Base-by-base conservation (phyloP, 2,329 filamentous ascomycete species). In the Aspergillus aculeatinus region DNA sequence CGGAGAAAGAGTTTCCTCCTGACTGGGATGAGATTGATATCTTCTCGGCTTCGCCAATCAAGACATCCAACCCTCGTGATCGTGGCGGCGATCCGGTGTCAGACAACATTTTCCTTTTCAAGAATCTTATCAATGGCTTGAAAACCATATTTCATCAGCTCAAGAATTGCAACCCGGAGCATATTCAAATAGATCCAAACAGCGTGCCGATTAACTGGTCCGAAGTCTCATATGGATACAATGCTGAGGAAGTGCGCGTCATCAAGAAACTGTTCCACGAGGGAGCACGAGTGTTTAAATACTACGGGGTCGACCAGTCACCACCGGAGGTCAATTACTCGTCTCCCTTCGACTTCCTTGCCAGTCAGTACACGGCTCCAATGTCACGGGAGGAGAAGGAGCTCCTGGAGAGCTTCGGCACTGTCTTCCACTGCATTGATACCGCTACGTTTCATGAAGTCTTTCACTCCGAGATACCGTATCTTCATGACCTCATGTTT, bases 11-110 rank as follows among this genome's bases (percentile, higher is more conserved):
- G 33, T 80, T 86, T 31, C 87, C 87, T 4, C 95, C 95, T 0
- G 92, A 96, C 64, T 99, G 95, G 92, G 96, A 99, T 69, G 93
- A 98, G 76, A 94, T 95, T 47, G 96, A 99, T 75, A 97, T 99
- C 51, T 99, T 98, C 78, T 90, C 86, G 49, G 95, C 95, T 2
- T 95, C 94, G 71, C 96, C 95, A 0, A 98, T 99, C 78, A 97
- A 96, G 78, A 95, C 92, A 0, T 91, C 91, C 0, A 97, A 95
- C 69, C 91, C 92, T 7, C 87, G 93, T 51, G 95, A 99, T 66
- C 85, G 94, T 61, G 92, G 89, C 59, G 88, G 89, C 14, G 93
- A 98, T 71, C 94, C 95, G 0, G 92, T 99, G 16, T 87, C 88
- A 3, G 96, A 99, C 75, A 99, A 99, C 80, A 96, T 98, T 71